Evolutionary conservation across 495 filamentous ascomycete species (phyloP).

Genomic region (Delitschia confertaspora): DNA sequence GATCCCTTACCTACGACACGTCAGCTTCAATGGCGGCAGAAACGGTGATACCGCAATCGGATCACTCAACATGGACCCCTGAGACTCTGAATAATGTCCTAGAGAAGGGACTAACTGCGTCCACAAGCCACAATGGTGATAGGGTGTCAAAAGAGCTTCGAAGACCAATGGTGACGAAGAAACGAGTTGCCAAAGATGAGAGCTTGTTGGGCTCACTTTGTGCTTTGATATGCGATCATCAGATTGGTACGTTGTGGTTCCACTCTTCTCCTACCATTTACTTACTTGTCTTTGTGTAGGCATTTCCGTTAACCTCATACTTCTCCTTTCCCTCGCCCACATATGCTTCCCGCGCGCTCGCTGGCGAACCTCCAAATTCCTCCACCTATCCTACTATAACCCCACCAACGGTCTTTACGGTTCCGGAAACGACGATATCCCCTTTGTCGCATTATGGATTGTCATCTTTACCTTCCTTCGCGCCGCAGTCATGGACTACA

Average conservation of each 20-base stretch:
- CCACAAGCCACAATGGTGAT: too few relatives aligned
- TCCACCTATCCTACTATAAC: constrained; percentile 76
- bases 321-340: constrained; percentile 69
- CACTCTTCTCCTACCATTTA: not conserved
- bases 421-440: constrained; percentile 69
- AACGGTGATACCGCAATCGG: too few relatives aligned
- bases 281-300: constrained; percentile 40
- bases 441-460: constrained; percentile 70
- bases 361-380: constrained; percentile 73
- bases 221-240: constrained; percentile 28
- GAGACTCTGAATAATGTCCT: too few relatives aligned
- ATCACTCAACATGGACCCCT: too few relatives aligned
- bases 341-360: constrained; percentile 68
- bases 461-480: constrained; percentile 79
- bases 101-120: too few relatives aligned
- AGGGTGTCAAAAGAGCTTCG: not conserved
- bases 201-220: constrained; percentile 22
- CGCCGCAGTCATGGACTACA: constrained; percentile 76
- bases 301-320: constrained; percentile 67
- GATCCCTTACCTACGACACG: too few relatives aligned
- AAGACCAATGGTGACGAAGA: constrained; percentile 1
- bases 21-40: too few relatives aligned
- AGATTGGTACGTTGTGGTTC: constrained; percentile 24
- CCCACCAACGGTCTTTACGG: constrained; percentile 55
- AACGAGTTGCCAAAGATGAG: constrained; percentile 16